A percentile compares a stretch with the other conserved stretches of the same genome.
Conservation (phyloP, 169 alveolate genomes). For the Plasmodium chabaudi region DNA sequence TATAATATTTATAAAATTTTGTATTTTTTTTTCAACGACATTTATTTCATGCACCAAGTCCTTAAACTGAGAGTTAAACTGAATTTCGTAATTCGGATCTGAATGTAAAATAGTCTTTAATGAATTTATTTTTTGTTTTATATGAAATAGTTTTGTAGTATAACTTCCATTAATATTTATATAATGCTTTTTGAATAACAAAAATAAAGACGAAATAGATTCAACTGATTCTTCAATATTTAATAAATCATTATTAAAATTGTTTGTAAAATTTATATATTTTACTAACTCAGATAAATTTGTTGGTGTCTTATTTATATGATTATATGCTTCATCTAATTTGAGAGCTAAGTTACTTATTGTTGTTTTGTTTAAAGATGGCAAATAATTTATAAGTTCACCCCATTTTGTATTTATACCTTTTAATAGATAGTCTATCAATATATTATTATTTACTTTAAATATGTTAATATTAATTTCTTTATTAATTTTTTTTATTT, state of each 20-base stretch:
- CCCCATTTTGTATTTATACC: slow-evolving; percentile 41
- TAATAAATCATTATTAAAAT: slow-evolving; percentile 7
- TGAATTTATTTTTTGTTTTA: slow-evolving; percentile 38
- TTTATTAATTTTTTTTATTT: slow-evolving; percentile 34
- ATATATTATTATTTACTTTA: slow-evolving; percentile 20
- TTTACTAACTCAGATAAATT: slow-evolving; percentile 18
- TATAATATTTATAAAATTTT: slow-evolving; percentile 10
- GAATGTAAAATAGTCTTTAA: slow-evolving; percentile 24
- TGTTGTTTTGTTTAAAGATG: slow-evolving; percentile 37
- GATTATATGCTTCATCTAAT: slow-evolving; percentile 16
- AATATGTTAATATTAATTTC: slow-evolving; percentile 20
- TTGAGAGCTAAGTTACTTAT: slow-evolving; percentile 3
- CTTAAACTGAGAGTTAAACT: slow-evolving; percentile 15
- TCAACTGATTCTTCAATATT: slow-evolving; percentile 42
- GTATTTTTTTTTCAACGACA: slow-evolving; percentile 21
- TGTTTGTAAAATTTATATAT: slow-evolving; percentile 33
- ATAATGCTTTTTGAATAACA: slow-evolving; percentile 43
- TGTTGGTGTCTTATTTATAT: slow-evolving; percentile 31
- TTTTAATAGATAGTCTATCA: slow-evolving; percentile 26
- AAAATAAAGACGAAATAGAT: slow-evolving; percentile 42
- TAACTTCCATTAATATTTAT: slow-evolving; percentile 52
- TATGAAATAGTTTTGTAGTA: slow-evolving; percentile 45
- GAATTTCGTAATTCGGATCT: slow-evolving; percentile 37
- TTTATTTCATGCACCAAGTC: slow-evolving; percentile 9
- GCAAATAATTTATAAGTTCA: slow-evolving; percentile 35